phyloP scores from a whole-genome alignment of 768 basidiomycete species.

The Crassisporium funariophilum region DNA sequence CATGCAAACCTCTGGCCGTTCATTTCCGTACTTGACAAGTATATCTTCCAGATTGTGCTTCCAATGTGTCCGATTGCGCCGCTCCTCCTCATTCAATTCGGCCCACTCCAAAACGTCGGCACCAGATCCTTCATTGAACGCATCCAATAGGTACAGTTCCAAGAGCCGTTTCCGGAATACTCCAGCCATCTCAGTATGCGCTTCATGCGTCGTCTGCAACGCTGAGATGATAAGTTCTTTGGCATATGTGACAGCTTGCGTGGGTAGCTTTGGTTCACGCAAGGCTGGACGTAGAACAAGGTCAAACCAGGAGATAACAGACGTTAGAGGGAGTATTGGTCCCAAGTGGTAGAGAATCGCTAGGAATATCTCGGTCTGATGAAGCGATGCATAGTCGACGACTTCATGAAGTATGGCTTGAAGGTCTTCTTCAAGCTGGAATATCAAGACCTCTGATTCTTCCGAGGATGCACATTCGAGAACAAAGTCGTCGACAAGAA shows the following conservation, averaged over 20 bases:
- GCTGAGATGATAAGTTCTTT: slow-evolving; percentile 73
- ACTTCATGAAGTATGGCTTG: slow-evolving; percentile 62
- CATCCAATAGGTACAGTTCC: slow-evolving; percentile 78
- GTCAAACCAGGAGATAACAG: slow-evolving; percentile 85
- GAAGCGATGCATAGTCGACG: slow-evolving; percentile 62
- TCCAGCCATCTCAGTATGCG: slow-evolving; percentile 46
- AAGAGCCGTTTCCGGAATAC: slow-evolving; percentile 71
- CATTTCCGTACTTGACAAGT: slow-evolving; percentile 63
- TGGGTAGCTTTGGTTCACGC: slow-evolving; percentile 70
- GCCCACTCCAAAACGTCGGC: slow-evolving; percentile 78
- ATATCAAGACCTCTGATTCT: slow-evolving; percentile 44
- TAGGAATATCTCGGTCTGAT: slow-evolving; percentile 69
- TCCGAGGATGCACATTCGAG: slow-evolving; percentile 48
- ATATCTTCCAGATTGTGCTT: slow-evolving; percentile 80
- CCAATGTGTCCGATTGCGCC: slow-evolving; percentile 65
- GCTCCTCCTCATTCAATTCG: slow-evolving; percentile 60
- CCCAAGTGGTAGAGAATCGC: slow-evolving; percentile 63
- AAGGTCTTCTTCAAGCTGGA: slow-evolving; percentile 66
- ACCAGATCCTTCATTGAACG: slow-evolving; percentile 72
- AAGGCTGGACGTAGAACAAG: slow-evolving; percentile 76
- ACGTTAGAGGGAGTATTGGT: slow-evolving; percentile 61
- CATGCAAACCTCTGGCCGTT: slow-evolving; percentile 56
- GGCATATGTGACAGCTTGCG: slow-evolving; percentile 59
- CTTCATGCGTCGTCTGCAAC: slow-evolving; percentile 51
- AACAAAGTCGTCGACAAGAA: slow-evolving; percentile 57